phyloP scores from a whole-genome alignment of 192 early-diverging fungal genomes.

The Podila epigama region DNA sequence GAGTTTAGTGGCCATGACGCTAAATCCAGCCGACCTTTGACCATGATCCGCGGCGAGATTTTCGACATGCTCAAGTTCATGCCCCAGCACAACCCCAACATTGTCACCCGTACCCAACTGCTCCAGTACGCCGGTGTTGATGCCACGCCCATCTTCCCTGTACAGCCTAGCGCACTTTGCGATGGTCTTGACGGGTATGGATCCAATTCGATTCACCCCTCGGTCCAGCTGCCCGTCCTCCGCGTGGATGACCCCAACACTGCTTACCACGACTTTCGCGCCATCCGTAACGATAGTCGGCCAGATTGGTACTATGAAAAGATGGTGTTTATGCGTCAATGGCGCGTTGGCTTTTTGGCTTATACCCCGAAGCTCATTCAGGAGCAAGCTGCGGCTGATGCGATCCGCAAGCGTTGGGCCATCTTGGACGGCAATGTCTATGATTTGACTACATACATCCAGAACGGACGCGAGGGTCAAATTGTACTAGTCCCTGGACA shows the following conservation, averaged over 20 bases:
- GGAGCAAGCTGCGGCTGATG: conserved; percentile 61
- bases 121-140: conserved; percentile 72
- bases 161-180: conserved; percentile 66
- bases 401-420: conserved; percentile 63
- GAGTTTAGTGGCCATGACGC: conserved; percentile 58
- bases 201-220: conserved; percentile 50
- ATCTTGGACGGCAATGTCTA: conserved; percentile 77
- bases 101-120: conserved; percentile 49
- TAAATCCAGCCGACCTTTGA: conserved; percentile 55
- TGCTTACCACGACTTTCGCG: conserved; percentile 77
- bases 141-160: conserved; percentile 71
- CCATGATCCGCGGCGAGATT: conserved; percentile 81
- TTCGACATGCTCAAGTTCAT: conserved; percentile 79
- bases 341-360: conserved; percentile 73
- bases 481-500: conserved; percentile 45
- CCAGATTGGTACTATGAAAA: conserved; percentile 76
- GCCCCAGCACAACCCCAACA: conserved; percentile 57
- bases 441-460: conserved; percentile 75
- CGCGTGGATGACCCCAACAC: conserved; percentile 63
- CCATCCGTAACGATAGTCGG: conserved; percentile 62
- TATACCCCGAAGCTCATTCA: conserved; percentile 64
- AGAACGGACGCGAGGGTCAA: conserved; percentile 54
- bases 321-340: conserved; percentile 63
- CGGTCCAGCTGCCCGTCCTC: conserved; percentile 55
- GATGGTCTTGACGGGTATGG: conserved; percentile 61